phyloP scores from a whole-genome alignment of 306 rosid genomes.

The Adenanthera pavonina region DNA sequence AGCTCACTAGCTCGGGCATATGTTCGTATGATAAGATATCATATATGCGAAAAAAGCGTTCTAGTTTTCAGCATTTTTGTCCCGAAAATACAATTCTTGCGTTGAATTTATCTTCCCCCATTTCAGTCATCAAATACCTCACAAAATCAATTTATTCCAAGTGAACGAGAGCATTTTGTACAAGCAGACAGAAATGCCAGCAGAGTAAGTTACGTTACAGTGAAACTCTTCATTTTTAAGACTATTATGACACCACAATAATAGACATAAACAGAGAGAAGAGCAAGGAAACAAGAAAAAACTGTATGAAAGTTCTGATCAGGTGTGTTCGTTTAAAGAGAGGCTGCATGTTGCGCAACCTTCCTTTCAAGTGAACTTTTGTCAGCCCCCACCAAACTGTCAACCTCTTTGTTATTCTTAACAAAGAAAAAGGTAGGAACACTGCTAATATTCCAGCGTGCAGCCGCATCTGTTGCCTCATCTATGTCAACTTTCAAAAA shows the following conservation, averaged over 20 bases:
- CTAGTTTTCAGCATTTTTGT: slow-evolving; percentile 22
- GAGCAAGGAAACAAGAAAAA: slow-evolving; percentile 6
- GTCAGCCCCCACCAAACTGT: slow-evolving; percentile 75
- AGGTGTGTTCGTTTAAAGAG: slow-evolving; percentile 46
- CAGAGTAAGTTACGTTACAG: slow-evolving; percentile 26
- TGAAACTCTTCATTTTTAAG: slow-evolving; percentile 31
- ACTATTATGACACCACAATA: background rate
- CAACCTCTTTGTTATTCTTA: slow-evolving; percentile 68
- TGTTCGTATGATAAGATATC: background rate
- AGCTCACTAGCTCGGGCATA: slow-evolving; percentile 11
- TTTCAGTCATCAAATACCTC: slow-evolving; percentile 26
- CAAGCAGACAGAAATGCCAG: background rate
- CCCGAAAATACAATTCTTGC: background rate
- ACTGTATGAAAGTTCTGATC: slow-evolving; percentile 18
- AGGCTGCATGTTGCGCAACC: slow-evolving; percentile 60
- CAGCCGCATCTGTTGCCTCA: slow-evolving; percentile 74
- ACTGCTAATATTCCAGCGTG: slow-evolving; percentile 69
- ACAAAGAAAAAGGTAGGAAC: slow-evolving; percentile 82
- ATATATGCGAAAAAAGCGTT: slow-evolving; percentile 12
- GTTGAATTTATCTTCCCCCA: slow-evolving; percentile 4
- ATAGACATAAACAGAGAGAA: slow-evolving; percentile 33
- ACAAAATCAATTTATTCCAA: slow-evolving; percentile 13
- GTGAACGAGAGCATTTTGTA: slow-evolving; percentile 23
- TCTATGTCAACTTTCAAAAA: slow-evolving; percentile 82
- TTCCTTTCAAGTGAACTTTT: slow-evolving; percentile 64